Base-by-base conservation (phyloP, 306 rosid genomes). In the Datisca glomerata region DNA sequence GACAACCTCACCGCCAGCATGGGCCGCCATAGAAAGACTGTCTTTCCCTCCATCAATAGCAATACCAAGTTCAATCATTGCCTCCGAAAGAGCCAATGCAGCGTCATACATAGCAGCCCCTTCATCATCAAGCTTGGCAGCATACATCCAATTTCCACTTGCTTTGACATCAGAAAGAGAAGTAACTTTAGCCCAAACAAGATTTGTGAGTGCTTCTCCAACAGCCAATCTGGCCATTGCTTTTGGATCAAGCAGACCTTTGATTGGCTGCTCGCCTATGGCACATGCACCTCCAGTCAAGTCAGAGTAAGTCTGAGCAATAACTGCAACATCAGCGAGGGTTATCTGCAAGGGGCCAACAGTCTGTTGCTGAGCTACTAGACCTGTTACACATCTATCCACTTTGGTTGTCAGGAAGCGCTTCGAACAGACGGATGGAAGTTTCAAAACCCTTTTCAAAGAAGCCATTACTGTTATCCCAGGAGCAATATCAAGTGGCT, bases 1-100 rank as follows among this genome's bases (percentile, higher is more conserved):
- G n/a, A n/a, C n/a, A n/a, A n/a, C n/a, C n/a, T n/a, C n/a, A n/a
- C n/a, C n/a, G n/a, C n/a, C n/a, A n/a, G n/a, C n/a, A n/a, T n/a
- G n/a, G n/a, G n/a, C n/a, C n/a, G n/a, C n/a, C n/a, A n/a, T n/a
- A n/a, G n/a, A n/a, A n/a, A n/a, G n/a, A 41, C 93, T 85, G 69
- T 85, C 96, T 60, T 85, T 85, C 21, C 96, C 96, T 16, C 93
- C 96, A 65, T 85, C 93, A 65, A 85, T 80, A 54, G 93, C 96
- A 55, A 85, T 78, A 38, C 93, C 93, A 41, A 80, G 89, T 60
- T 78, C 79, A 61, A 85, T 72, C 93, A 85, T 80, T 17, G 96
- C 78, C 34, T 85, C 89, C n/a, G n/a, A n/a, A n/a, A n/a, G n/a
- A n/a, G n/a, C n/a, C n/a, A n/a, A n/a, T n/a, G n/a, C n/a, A n/a